Percentiles rank a stretch among this genome's conserved stretches.
Evolutionary conservation across 75 land plant genomes (phyloP).

Genomic region (Pinus tabuliformis): DNA sequence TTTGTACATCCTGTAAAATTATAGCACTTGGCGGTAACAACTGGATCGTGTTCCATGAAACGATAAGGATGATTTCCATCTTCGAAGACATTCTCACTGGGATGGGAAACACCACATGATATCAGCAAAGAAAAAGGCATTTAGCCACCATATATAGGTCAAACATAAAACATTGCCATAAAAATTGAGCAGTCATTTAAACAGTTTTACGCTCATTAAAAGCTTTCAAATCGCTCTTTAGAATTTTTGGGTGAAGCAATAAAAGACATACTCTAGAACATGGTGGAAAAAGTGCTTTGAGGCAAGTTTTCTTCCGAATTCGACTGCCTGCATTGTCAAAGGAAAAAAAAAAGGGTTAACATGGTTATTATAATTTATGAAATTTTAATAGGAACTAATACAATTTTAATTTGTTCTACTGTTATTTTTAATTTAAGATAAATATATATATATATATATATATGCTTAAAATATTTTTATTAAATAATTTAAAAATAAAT

Average conservation of each 20-base stretch:
- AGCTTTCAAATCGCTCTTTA: not conserved
- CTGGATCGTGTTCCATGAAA: slow-evolving; percentile 78
- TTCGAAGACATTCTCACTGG: slow-evolving; percentile 74
- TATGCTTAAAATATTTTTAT: too few relatives aligned
- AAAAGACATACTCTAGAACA: slow-evolving; percentile 58
- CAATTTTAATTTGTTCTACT: too few relatives aligned
- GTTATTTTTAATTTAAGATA: too few relatives aligned
- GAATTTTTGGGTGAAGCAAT: not conserved
- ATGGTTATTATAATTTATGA: too few relatives aligned
- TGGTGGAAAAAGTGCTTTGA: slow-evolving; percentile 59
- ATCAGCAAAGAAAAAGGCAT: slow-evolving; percentile 1
- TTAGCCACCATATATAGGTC: not conserved
- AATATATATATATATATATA: too few relatives aligned
- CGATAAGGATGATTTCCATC: slow-evolving; percentile 84
- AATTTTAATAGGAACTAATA: too few relatives aligned
- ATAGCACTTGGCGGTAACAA: slow-evolving; percentile 53
- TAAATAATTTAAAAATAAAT: too few relatives aligned
- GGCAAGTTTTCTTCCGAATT: slow-evolving; percentile 72
- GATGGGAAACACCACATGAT: not conserved
- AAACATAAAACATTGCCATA: not conserved
- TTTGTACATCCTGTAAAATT: slow-evolving; percentile 56
- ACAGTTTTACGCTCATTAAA: not conserved
- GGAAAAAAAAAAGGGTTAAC: not conserved
- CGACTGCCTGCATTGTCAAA: slow-evolving; percentile 45
- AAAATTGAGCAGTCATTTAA: not conserved